Evolutionary conservation across 148 eudicot species (phyloP), one percentile per base, ranked within the genome.

Genomic region (Rhododendron griersonianum): DNA sequence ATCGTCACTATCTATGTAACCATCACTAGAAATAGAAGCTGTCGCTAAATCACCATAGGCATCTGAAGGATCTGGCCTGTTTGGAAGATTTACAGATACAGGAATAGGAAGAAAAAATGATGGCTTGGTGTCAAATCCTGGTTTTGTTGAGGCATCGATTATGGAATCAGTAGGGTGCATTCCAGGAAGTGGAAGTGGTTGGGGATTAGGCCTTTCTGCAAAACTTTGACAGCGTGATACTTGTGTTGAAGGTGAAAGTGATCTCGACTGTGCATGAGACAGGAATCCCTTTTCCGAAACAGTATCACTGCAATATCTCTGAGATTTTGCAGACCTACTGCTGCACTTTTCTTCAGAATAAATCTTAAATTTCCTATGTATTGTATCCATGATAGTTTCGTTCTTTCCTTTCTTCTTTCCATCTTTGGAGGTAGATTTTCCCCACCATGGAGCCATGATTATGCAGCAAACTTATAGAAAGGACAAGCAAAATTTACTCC

Each of bases 361-460:
- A 87, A 57, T 87, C 86, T 84, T 87, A 13, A 89, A 81, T 77
- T 91, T 91, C 73, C 89, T 84, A 81, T 88, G 88, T 44, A 91
- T 33, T 39, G 85, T 78, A 83, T 85, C 89, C 81, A 91, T 48
- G 63, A 91, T 80, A 71, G 86, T 84, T 86, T 85, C 89, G 30
- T 75, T 84, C 30, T 86, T 90, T 86, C 65, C 82, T 84, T 88
- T 91, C 81, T 86, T 87, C 75, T 90, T 89, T 73, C 71, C 77
- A 30, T 90, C 91, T 86, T 91, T 88, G 74, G 93, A 89, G 39
- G 91, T 87, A 73, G 93, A 90, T 75, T 90, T 91, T 41, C 84
- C 87, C 92, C 93, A 90, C 91, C 90, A 90, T 41, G 88, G 63
- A 80, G 89, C 84, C 93, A 91, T 91, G 89, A 11, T 86, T 83